These are phyloP conservation scores for Aphanomyces astaci DNA, from an alignment of 352 stramenopile genomes.

Conservation along the genomic window DNA sequence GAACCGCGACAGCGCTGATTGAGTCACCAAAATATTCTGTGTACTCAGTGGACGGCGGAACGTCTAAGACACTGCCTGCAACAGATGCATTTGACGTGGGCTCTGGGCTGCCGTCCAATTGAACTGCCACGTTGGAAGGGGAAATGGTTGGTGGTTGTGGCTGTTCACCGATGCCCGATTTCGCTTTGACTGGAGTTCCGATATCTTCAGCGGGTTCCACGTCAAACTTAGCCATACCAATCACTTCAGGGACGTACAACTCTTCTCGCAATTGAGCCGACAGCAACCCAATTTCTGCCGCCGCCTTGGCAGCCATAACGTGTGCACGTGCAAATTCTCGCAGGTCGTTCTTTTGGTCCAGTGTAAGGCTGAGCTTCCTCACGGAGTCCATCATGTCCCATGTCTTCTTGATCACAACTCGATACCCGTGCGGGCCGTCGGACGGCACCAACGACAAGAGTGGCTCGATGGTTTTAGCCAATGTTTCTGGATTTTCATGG, in stretches of 20 bases:
- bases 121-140: no score
- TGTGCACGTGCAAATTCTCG: neutral
- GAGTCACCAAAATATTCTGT: no score
- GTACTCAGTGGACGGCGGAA: no score
- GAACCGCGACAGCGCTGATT: no score
- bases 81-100: no score
- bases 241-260: neutral
- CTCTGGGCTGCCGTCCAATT: no score
- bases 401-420: neutral
- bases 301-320: neutral
- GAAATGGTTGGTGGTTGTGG: no score
- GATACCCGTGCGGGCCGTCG: neutral
- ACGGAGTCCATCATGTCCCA: constrained; percentile 4
- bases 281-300: neutral
- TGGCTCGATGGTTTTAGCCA: constrained; percentile 10
- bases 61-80: no score
- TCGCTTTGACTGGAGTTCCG: neutral
- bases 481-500: constrained; percentile 2
- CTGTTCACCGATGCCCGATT: neutral
- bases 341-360: neutral
- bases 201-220: no score
- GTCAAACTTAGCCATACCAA: neutral
- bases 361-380: neutral
- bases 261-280: neutral
- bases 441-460: neutral